A percentile compares a stretch with the other conserved stretches of the same genome.
Conservation (phyloP, 2,329 filamentous ascomycete species). For the Xylaria polymorpha region DNA sequence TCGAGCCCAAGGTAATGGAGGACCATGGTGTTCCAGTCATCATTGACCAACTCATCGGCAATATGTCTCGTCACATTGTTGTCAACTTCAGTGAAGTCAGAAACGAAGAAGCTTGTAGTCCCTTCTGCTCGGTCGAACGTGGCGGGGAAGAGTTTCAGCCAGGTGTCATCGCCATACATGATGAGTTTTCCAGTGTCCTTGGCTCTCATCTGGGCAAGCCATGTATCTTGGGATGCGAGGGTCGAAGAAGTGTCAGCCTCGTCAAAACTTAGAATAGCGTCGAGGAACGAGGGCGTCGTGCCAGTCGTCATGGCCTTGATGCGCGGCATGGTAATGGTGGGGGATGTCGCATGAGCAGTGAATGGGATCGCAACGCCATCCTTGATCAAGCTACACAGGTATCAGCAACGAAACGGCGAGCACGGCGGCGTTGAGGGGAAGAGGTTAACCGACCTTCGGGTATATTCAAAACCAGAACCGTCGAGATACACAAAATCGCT, state of each 20-base stretch:
- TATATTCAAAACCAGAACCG: slow-evolving; percentile 84
- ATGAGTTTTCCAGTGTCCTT: slow-evolving; percentile 78
- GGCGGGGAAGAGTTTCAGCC: slow-evolving; percentile 93
- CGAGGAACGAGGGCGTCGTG: slow-evolving; percentile 97
- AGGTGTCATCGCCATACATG: slow-evolving; percentile 98
- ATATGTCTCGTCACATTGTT: slow-evolving; percentile 96
- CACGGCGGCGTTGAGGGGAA: neutral
- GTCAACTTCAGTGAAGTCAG: slow-evolving; percentile 98
- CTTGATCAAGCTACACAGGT: slow-evolving; percentile 75
- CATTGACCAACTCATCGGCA: slow-evolving; percentile 75
- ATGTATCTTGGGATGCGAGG: slow-evolving; percentile 89
- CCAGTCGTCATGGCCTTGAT: slow-evolving; percentile 98
- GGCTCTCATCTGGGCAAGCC: slow-evolving; percentile 91
- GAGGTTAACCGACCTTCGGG: slow-evolving; percentile 79
- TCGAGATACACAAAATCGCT: slow-evolving; percentile 94
- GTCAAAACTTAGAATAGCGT: slow-evolving; percentile 95
- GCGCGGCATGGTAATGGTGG: slow-evolving; percentile 97
- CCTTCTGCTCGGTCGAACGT: slow-evolving; percentile 90
- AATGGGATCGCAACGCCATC: slow-evolving; percentile 88
- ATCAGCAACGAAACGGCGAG: slow-evolving; percentile 14
- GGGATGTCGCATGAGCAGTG: slow-evolving; percentile 94
- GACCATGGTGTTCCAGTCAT: slow-evolving; percentile 93
- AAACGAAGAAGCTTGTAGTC: slow-evolving; percentile 97
- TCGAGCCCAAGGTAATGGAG: slow-evolving; percentile 96
- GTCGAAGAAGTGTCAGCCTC: slow-evolving; percentile 93